These are phyloP conservation scores for Gynochthodes officinalis DNA, from an alignment of 257 asterid genomes.

Conservation along the genomic window DNA sequence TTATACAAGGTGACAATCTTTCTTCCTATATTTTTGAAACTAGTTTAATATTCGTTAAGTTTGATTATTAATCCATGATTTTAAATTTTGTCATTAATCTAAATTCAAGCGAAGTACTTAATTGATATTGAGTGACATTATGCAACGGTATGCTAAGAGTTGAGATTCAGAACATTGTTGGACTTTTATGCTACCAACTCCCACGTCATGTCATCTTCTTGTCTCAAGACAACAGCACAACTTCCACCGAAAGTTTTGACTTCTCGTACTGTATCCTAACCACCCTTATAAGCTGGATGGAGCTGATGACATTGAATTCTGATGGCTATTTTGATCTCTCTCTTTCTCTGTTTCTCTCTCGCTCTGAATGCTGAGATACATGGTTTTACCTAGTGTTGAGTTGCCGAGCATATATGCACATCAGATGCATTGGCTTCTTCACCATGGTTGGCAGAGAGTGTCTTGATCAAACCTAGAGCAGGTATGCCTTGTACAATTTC, in stretches of 20 bases:
- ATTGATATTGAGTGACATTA: too few species aligned
- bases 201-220: conserved; percentile 1
- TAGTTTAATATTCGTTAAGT: not conserved
- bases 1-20: too few species aligned
- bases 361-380: not conserved
- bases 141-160: not conserved
- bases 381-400: not conserved
- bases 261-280: not conserved
- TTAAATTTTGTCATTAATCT: not conserved
- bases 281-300: not conserved
- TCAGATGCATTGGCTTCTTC: not conserved
- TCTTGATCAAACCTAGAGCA: not conserved
- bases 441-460: not conserved
- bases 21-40: not conserved
- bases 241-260: conserved; percentile 13
- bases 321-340: not conserved
- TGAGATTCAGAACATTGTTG: not conserved
- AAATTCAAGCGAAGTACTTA: too few species aligned
- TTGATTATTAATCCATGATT: not conserved
- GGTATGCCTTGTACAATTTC: not conserved
- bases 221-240: not conserved
- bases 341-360: not conserved
- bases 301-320: not conserved
- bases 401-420: not conserved
- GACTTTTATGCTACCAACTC: conserved; percentile 13